Conservation (phyloP, 768 basidiomycete species). For the Rhodosporidiobolus sp. region DNA sequence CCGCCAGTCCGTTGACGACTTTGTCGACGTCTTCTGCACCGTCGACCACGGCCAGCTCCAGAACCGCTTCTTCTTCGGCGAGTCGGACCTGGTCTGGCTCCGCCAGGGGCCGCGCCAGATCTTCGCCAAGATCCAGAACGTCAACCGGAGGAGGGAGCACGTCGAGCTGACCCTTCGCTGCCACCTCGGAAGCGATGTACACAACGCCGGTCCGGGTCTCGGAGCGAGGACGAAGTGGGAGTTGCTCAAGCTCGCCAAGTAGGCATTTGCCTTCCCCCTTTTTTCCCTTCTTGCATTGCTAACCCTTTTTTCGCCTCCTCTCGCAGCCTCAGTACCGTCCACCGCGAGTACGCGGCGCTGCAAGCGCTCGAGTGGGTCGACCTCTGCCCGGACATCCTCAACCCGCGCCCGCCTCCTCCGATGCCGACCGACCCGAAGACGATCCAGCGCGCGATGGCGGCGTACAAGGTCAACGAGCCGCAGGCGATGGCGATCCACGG, state of each 20-base stretch:
- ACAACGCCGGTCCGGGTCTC: conserved; percentile 60
- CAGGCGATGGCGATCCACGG: conserved; percentile 85
- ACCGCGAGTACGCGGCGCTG: conserved; percentile 87
- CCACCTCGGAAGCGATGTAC: conserved; percentile 47
- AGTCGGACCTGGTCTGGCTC: conserved; percentile 82
- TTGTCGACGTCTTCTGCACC: conserved; percentile 71
- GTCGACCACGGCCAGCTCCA: conserved; percentile 59
- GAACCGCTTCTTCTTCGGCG: conserved; percentile 70
- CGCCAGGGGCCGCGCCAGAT: conserved; percentile 57
- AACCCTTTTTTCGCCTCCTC: conserved; percentile 5
- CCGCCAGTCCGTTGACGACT: conserved; percentile 73
- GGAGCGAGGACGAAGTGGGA: conserved; percentile 66
- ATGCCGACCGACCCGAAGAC: conserved; percentile 56
- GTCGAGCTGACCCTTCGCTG: conserved; percentile 63
- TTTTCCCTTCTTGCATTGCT: conserved; percentile 22
- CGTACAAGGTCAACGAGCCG: conserved; percentile 80
- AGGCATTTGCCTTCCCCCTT: conserved; percentile 43
- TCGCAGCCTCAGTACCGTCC: conserved; percentile 78
- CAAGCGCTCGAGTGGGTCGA: conserved; percentile 79
- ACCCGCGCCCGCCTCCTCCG: conserved; percentile 58
- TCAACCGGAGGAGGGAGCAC: conserved; percentile 52
- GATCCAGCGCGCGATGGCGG: conserved; percentile 64
- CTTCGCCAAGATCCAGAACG: conserved; percentile 69
- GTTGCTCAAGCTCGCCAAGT: conserved; percentile 80
- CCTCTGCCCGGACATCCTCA: conserved; percentile 65